Base-by-base conservation (phyloP, 2,329 filamentous ascomycete species). In the Thyridium curvatum region DNA sequence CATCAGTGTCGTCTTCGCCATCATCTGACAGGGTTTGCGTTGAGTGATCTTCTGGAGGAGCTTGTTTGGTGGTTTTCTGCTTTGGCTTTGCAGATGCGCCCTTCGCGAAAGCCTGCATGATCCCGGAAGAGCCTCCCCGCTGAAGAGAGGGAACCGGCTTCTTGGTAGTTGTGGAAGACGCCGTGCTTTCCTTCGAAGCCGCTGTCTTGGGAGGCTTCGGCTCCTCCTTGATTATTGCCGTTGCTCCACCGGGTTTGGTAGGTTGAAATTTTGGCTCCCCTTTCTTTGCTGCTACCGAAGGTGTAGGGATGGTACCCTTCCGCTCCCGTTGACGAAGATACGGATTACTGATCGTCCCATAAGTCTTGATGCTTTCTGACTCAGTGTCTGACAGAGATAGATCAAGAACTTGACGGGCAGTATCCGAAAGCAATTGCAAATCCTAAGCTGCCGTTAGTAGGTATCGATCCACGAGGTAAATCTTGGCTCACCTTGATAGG, bases 31-130 rank as follows among this genome's bases (percentile, higher is more conserved):
- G 65, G 48, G 71, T 74, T 53, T 79, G 46, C 32, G 37, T 69
- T 4, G 59, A 51, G 40, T 68, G 68, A 57, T 81, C 74, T 49
- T 75, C 69, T 4, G 63, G 48, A 12, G 46, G 54, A 42, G 21
- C 21, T 10, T 26, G 6, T 10, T 6, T 6, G 21, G 21, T 26
- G 21, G 21, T 43, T n/a, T 48, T 46, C 40, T 46, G 61, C 56
- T 81, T 86, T 4, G 80, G 67, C 50, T 66, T 70, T 4, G 61
- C 51, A 0, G 67, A 60, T 5, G 70, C 66, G 4, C 70, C 59
- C 52, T 84, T 86, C 12, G 86, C 84, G 56, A 94, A 94, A 0
- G 86, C 84, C 43, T 83, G 82, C 70, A 93, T 88, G 18, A 94
- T 77, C 42, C 77, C 75, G 3, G 64, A 66, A 12, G 81, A 77